Percentiles rank a stretch among this genome's conserved stretches.
Conservation (phyloP, 495 filamentous ascomycete species). For the Entonaema liquescens region DNA sequence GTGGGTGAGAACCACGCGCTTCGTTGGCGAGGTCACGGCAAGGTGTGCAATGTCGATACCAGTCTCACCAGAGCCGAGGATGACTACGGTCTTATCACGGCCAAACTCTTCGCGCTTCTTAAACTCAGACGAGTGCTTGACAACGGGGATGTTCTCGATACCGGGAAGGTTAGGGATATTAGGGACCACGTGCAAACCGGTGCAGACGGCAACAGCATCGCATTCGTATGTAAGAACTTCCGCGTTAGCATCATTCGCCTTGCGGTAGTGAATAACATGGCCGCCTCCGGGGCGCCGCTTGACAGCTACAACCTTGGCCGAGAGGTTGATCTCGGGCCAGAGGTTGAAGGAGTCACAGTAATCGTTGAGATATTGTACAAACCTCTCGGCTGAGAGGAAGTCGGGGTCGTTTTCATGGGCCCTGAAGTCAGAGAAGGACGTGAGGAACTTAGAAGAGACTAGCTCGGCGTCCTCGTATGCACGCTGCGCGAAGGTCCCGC, state of each 20-base stretch:
- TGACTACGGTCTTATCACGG: constrained; percentile 49
- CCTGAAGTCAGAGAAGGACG: constrained; percentile 54
- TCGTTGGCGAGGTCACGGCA: constrained; percentile 51
- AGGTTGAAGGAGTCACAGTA: constrained; percentile 15
- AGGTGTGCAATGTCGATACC: constrained; percentile 54
- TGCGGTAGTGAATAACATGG: constrained; percentile 44
- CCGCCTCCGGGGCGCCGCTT: constrained; percentile 28
- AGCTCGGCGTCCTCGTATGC: constrained; percentile 39
- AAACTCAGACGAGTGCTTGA: constrained; percentile 55
- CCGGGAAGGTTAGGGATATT: constrained; percentile 52
- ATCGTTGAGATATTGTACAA: constrained; percentile 47
- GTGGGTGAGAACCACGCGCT: constrained; percentile 53
- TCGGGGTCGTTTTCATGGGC: constrained; percentile 42
- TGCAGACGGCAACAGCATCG: constrained; percentile 56
- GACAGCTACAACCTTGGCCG: constrained; percentile 27
- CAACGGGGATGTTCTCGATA: constrained; percentile 49
- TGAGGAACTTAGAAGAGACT: constrained; percentile 54
- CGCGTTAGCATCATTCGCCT: background rate
- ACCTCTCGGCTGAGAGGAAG: constrained; percentile 48
- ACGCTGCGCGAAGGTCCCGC: constrained; percentile 21
- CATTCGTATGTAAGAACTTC: constrained; percentile 45
- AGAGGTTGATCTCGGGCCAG: constrained; percentile 12
- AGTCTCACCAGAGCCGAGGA: constrained; percentile 57
- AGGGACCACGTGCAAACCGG: constrained; percentile 52
- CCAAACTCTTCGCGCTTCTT: constrained; percentile 52